phyloP scores from a whole-genome alignment of 1,284 basidiomycete species.

The Cryptococcus sp. region DNA sequence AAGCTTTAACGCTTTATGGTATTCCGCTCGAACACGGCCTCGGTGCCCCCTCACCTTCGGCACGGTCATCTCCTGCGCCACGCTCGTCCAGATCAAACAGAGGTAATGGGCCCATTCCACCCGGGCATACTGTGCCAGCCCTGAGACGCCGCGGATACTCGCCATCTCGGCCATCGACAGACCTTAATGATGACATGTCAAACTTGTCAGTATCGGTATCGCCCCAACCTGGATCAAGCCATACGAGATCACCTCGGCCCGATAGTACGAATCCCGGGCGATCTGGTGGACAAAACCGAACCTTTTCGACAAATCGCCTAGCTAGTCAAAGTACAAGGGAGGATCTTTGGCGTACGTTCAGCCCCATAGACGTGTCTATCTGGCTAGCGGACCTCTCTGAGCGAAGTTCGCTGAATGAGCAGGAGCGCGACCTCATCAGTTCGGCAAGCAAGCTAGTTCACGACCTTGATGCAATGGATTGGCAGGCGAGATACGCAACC shows the following conservation, averaged over 20 bases:
- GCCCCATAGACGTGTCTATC: slow-evolving; percentile 9
- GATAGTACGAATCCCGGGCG: no score
- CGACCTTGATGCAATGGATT: neutral
- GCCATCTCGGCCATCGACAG: slow-evolving; percentile 7
- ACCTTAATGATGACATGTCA: neutral
- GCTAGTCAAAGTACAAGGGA: neutral
- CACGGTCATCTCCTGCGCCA: neutral
- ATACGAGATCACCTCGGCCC: neutral
- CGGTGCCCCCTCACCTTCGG: neutral
- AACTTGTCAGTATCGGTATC: neutral
- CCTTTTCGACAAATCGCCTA: neutral
- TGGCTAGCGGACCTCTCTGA: slow-evolving; percentile 15
- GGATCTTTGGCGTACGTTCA: slow-evolving; percentile 20
- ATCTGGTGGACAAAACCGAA: no score
- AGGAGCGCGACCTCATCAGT: slow-evolving; percentile 6
- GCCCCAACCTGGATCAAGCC: neutral
- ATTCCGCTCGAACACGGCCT: slow-evolving; percentile 32
- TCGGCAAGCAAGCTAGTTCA: slow-evolving; percentile 4
- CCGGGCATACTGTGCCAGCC: neutral
- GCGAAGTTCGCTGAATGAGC: slow-evolving; percentile 4
- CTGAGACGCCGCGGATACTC: slow-evolving; percentile 1
- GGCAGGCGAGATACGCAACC: no score
- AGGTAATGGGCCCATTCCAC: neutral
- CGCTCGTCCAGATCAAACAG: neutral
- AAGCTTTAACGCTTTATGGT: slow-evolving; percentile 26